phyloP scores from a whole-genome alignment of 2,329 filamentous ascomycete genomes.

The Acephala macrosclerotiorum region DNA sequence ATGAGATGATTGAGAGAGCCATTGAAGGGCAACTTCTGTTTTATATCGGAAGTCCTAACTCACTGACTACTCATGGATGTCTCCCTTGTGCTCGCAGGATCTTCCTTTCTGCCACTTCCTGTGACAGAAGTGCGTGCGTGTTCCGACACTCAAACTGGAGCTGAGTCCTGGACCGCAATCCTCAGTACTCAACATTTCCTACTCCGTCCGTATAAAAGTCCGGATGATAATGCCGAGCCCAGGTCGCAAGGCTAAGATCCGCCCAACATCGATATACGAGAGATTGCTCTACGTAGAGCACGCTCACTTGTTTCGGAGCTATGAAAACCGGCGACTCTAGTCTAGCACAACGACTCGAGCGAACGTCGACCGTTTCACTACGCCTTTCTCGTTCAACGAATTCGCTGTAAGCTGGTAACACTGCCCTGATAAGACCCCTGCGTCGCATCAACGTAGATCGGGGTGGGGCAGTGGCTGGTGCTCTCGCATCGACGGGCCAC shows the following conservation, averaged over 20 bases:
- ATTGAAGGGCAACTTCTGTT: background rate
- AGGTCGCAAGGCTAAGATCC: conserved; percentile 1
- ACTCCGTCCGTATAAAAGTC: conserved; percentile 12
- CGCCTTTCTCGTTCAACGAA: background rate
- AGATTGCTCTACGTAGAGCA: background rate
- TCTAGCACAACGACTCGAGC: background rate
- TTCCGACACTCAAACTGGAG: conserved; percentile 9
- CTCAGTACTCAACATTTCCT: conserved; percentile 14
- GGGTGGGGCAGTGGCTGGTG: conserved; percentile 9
- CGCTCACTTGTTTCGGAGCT: background rate
- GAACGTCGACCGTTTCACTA: background rate
- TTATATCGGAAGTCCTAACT: conserved; percentile 6
- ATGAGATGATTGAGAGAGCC: background rate
- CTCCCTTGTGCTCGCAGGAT: conserved; percentile 6
- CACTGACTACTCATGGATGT: conserved; percentile 1
- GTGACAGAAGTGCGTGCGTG: conserved; percentile 9
- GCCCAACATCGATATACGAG: background rate
- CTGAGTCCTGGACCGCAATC: conserved; percentile 3
- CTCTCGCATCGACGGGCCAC: conserved; percentile 3
- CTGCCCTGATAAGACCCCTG: background rate
- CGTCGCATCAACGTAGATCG: background rate
- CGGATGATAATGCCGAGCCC: conserved; percentile 8
- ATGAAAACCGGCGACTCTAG: background rate
- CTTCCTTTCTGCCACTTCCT: conserved; percentile 7
- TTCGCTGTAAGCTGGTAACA: background rate